phyloP scores from a whole-genome alignment of 1,284 basidiomycete species.

The Rhodotorula sp. region DNA sequence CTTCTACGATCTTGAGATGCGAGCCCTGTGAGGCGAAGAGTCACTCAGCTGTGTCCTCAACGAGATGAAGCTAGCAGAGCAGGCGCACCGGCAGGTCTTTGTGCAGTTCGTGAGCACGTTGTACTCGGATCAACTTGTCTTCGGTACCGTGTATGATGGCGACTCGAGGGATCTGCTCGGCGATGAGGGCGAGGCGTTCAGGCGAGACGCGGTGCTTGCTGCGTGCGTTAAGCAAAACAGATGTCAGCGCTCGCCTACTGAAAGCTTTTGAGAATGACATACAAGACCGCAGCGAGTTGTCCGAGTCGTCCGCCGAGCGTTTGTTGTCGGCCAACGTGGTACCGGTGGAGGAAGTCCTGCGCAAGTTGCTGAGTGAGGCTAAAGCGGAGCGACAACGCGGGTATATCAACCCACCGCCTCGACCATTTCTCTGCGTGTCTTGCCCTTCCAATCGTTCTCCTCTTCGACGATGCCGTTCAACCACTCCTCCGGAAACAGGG shows the following conservation, averaged over 20 bases:
- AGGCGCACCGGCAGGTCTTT: conserved; percentile 57
- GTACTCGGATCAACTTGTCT: conserved; percentile 64
- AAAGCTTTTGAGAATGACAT: neutral
- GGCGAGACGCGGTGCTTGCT: conserved; percentile 61
- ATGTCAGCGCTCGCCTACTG: no score
- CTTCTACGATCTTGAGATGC: conserved; percentile 24
- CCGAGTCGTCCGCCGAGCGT: conserved; percentile 63
- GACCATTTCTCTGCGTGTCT: conserved; percentile 15
- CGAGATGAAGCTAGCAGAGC: neutral
- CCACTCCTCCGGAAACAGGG: conserved; percentile 63
- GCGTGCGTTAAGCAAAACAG: neutral
- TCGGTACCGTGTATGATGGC: conserved; percentile 70
- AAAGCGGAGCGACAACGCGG: neutral
- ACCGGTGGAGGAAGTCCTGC: conserved; percentile 58
- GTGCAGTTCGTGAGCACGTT: conserved; percentile 61
- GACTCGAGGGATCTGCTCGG: conserved; percentile 60
- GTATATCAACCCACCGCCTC: conserved; percentile 1
- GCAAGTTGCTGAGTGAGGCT: no score
- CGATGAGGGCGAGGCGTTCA: conserved; percentile 59
- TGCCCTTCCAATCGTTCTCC: conserved; percentile 13
- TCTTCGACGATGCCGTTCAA: conserved; percentile 47
- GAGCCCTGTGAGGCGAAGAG: conserved; percentile 14
- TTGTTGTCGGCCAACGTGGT: conserved; percentile 61
- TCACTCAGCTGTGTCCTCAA: no score
- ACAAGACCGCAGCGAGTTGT: conserved; percentile 67